Conservation (phyloP, 306 rosid genomes). For the Castanea sativa region DNA sequence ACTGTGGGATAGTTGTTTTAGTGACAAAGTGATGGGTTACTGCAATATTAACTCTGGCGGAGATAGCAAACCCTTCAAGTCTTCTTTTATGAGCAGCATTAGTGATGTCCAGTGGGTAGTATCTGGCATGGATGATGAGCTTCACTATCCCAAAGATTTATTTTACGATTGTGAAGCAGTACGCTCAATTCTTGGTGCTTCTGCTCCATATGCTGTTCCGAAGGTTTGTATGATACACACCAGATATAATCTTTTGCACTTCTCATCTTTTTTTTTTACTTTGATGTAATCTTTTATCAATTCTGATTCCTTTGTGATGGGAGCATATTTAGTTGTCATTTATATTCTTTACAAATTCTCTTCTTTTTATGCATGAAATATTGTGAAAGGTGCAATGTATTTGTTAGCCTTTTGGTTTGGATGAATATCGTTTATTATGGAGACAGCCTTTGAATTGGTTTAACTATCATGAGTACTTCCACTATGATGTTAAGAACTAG, state of each 20-base stretch:
- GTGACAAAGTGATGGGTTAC: constrained; percentile 59
- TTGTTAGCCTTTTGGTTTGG: not conserved
- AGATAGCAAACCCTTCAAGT: constrained; percentile 52
- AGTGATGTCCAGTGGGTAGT: constrained; percentile 70
- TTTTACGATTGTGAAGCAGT: constrained; percentile 76
- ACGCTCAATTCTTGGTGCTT: constrained; percentile 62
- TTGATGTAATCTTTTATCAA: not conserved
- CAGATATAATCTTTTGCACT: not conserved
- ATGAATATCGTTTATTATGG: not conserved
- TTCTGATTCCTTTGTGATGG: not conserved
- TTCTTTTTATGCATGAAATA: not conserved
- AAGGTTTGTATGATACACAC: constrained; percentile 56
- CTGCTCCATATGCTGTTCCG: constrained; percentile 83
- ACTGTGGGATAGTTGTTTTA: constrained; percentile 79
- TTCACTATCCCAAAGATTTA: constrained; percentile 78
- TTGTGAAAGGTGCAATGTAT: not conserved
- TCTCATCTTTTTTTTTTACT: not conserved
- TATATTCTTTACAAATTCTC: not conserved
- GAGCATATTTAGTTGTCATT: not conserved
- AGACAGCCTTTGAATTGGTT: not conserved
- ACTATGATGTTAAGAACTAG: too few relatives aligned
- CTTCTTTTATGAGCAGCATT: constrained; percentile 63
- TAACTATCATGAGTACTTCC: not conserved
- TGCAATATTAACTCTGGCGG: constrained; percentile 42
- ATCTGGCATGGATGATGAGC: constrained; percentile 57